Evolutionary conservation across 176 grass and related monocot genomes (phyloP).

Genomic region (Puya raimondii): DNA sequence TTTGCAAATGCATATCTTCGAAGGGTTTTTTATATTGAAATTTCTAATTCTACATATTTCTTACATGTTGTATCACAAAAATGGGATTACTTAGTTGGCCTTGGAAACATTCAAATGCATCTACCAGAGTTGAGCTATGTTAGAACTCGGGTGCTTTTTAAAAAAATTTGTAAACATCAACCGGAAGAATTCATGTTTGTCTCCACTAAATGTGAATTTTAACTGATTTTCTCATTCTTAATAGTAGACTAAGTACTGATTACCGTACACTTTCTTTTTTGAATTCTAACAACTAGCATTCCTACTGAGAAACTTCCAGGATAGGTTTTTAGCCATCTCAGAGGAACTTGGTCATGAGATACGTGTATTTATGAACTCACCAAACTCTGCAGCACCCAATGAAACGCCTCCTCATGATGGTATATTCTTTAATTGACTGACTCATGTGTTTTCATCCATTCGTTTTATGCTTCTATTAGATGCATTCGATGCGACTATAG

Average conservation of each 20-base stretch:
- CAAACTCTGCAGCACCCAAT: conserved; percentile 21
- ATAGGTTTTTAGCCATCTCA: conserved; percentile 45
- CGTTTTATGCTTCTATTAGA: no score
- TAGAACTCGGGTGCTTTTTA: background rate
- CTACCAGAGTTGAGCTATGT: conserved; percentile 1
- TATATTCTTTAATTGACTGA: conserved; percentile 17
- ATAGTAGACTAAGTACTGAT: conserved; percentile 10
- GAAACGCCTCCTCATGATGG: conserved; percentile 54
- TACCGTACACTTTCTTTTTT: conserved; percentile 7
- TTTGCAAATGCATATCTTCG: no score
- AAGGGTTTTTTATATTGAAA: no score
- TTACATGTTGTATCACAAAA: no score
- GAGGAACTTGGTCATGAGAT: conserved; percentile 69
- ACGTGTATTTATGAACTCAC: conserved; percentile 56
- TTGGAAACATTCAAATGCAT: background rate
- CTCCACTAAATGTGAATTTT: background rate
- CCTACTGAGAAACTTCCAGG: conserved; percentile 44
- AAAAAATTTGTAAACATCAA: conserved; percentile 11
- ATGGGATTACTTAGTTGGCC: no score
- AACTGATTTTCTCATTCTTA: background rate
- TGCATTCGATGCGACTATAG: background rate
- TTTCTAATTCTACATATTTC: no score
- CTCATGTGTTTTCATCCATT: no score
- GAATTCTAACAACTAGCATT: conserved; percentile 18
- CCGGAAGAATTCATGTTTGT: background rate